Percentiles rank a stretch among this genome's conserved stretches.
phyloP scores from a whole-genome alignment of 345 rosid genomes.

The Eucalyptus caleyi region DNA sequence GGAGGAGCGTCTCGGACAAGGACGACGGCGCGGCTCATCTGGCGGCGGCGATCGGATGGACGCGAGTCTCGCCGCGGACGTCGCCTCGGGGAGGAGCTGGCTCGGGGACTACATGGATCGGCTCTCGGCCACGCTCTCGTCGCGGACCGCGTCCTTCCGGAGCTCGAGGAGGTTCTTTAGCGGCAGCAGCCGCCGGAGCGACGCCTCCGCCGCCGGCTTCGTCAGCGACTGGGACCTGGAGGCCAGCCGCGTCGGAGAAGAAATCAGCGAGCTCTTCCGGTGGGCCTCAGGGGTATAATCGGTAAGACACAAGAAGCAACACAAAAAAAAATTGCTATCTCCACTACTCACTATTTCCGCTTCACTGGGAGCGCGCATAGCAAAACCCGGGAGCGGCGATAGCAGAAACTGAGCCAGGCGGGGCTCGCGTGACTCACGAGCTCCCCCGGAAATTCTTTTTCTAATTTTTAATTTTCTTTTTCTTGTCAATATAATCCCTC shows the following conservation, averaged over 20 bases:
- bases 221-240: constrained; percentile 56
- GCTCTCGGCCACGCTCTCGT: constrained; percentile 54
- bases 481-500: not conserved
- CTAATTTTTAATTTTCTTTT: not conserved
- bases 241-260: constrained; percentile 58
- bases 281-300: constrained; percentile 78
- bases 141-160: constrained; percentile 58
- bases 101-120: constrained; percentile 78
- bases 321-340: not conserved
- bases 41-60: not conserved
- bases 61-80: constrained; percentile 39
- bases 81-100: constrained; percentile 63
- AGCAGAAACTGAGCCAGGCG: not conserved
- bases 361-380: not conserved
- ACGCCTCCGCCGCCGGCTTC: constrained; percentile 5
- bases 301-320: not conserved
- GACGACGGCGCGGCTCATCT: constrained; percentile 21
- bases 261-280: constrained; percentile 80
- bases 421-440: not conserved
- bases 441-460: not conserved
- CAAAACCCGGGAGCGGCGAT: not conserved
- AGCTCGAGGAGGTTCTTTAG: constrained; percentile 70
- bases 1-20: constrained; percentile 41
- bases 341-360: not conserved
- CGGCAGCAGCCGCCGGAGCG: constrained; percentile 82